Base-by-base conservation (phyloP, 2,329 filamentous ascomycete species). In the Pezicula neosporulosa region DNA sequence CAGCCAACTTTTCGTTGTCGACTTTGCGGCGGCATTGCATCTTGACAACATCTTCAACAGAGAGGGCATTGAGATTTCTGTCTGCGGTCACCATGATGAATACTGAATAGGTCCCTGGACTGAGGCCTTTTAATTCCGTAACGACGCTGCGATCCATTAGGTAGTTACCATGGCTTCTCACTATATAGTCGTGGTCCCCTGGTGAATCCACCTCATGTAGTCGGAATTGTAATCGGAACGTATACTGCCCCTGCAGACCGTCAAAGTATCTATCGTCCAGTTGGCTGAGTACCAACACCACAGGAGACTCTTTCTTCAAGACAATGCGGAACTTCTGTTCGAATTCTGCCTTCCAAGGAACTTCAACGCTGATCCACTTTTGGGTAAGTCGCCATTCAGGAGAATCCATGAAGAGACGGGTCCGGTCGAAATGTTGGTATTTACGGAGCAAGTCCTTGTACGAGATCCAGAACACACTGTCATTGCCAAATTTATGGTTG, bases 381-480 rank as follows among this genome's bases (percentile, higher is more conserved):
- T 81, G 77, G 15, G 75, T 77, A 47, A 78, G 75, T 41, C 76
- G 73, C 83, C 82, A 86, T 53, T 80, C 74, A 2, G 70, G 65
- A 50, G 54, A 60, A 18, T 82, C 77, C 24, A 77, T 71, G 65
- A 86, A 86, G 16, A 86, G 75, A 1, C 82, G 74, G 0, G 83
- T 86, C 13, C 82, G 75, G 60, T 86, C 81, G 48, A 86, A 78
- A 56, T 77, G 75, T 45, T 78, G 77, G 60, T 81, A 86, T 60
- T 85, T 85, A 56, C 77, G 76, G 12, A 86, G 74, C 48, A 86
- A 71, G 58, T 86, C 82, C 47, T 80, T 73, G 60, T 83, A 85
- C 2, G 78, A 75, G 52, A 85, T 84, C 81, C 81, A 85, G 60
- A 85, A 85, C 12, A 82, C 78, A 0, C 80, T 82, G 58, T 85